phyloP scores from a whole-genome alignment of 2,329 filamentous ascomycete genomes.

The Rutstroemia sp. region DNA sequence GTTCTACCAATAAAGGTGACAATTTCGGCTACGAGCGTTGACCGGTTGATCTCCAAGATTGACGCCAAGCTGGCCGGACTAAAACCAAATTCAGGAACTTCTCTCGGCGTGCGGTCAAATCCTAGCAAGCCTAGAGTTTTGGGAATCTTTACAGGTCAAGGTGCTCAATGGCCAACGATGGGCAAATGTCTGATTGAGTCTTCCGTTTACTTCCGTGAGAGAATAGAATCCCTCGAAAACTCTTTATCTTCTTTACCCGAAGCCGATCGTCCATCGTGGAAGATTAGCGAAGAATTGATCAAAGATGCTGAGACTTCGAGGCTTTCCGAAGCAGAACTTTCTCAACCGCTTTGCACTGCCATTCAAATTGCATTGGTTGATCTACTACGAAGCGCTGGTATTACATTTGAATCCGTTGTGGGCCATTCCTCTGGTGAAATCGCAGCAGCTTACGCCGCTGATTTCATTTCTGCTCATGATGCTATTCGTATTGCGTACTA shows the following conservation, averaged over 20 bases:
- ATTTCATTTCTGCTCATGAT: conserved; percentile 25
- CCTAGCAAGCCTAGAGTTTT: neutral
- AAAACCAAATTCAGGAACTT: neutral
- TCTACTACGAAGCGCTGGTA: conserved; percentile 35
- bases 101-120: neutral
- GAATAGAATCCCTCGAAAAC: conserved; percentile 2
- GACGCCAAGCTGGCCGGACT: neutral
- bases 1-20: neutral
- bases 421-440: conserved; percentile 33
- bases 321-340: conserved; percentile 27
- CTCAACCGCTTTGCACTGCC: conserved; percentile 38
- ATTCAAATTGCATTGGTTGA: conserved; percentile 39
- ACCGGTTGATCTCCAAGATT: neutral
- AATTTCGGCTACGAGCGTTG: neutral
- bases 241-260: conserved; percentile 4
- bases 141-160: conserved; percentile 15
- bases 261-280: conserved; percentile 9
- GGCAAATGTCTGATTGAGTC: conserved; percentile 10
- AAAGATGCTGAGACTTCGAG: conserved; percentile 20
- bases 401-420: conserved; percentile 32
- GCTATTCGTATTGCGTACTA: conserved; percentile 25
- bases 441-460: conserved; percentile 33
- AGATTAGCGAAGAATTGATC: conserved; percentile 30
- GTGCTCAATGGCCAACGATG: conserved; percentile 15
- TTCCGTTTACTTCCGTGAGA: conserved; percentile 18